Evolutionary conservation across 192 early-diverging fungal genomes (phyloP).

Genomic region (Jimgerdemannia lactiflua): DNA sequence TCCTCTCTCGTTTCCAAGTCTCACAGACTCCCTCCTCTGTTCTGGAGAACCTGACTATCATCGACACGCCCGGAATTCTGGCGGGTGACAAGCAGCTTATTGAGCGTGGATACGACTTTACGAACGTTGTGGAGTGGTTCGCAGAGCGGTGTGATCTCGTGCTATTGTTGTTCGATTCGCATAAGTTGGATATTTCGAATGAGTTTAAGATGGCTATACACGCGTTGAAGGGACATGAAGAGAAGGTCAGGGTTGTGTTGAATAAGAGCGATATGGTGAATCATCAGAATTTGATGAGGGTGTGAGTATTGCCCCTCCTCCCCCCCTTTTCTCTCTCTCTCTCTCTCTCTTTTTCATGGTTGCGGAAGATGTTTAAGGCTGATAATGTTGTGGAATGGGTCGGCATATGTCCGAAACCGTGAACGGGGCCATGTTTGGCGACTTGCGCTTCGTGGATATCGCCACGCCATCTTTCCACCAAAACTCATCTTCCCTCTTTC

Average conservation of each 20-base stretch:
- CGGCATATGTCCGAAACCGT: too few species aligned
- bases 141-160: constrained; percentile 81
- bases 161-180: constrained; percentile 83
- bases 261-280: constrained; percentile 90
- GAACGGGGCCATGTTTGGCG: not conserved
- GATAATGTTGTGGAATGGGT: too few species aligned
- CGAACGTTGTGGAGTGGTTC: constrained; percentile 81
- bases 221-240: constrained; percentile 77
- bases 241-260: constrained; percentile 81
- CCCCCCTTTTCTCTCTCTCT: not conserved
- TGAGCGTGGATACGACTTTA: constrained; percentile 81
- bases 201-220: constrained; percentile 84
- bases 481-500: constrained; percentile 6
- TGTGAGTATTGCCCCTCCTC: constrained; percentile 41
- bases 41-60: constrained; percentile 78
- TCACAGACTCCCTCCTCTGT: constrained; percentile 74
- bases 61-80: constrained; percentile 91
- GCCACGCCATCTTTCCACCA: too few species aligned
- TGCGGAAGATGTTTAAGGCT: not conserved
- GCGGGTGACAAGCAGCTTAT: constrained; percentile 83
- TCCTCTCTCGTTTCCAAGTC: constrained; percentile 82
- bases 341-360: not conserved
- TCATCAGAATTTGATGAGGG: constrained; percentile 85
- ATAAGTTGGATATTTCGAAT: constrained; percentile 89
- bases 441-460: not conserved